Evolutionary conservation across 2,329 filamentous ascomycete genomes (phyloP), one percentile per base, ranked within the genome.

Genomic region (Penicillium occitanis): DNA sequence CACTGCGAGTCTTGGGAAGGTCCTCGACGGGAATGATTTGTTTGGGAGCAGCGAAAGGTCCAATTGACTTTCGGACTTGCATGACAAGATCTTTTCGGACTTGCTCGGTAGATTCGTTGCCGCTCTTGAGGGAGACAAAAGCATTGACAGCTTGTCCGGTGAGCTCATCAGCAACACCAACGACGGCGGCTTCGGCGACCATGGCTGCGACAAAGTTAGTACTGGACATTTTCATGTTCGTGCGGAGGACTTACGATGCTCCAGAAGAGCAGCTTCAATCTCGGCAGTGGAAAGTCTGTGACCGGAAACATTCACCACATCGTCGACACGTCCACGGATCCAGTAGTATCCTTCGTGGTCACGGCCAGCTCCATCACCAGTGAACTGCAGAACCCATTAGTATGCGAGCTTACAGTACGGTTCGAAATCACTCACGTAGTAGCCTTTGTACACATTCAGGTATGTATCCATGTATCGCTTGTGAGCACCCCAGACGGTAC

Each of bases 291-390:
- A 98, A 69, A 99, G 86, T 78, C 95, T 90, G 81, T 99, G 95
- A 33, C 95, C 95, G 72, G 91, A 95, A 69, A 99, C 95, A 80
- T 99, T 99, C 79, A 99, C 94, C 51, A 99, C 95, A 74, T 99
- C 95, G 76, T 99, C 95, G 63, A 99, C 95, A 79, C 95, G 93
- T 70, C 95, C 95, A 69, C 95, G 92, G 78, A 99, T 99, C 95
- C 95, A 99, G 88, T 98, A 99, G 85, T 97, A 99, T 66, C 95
- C 95, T 74, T 99, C 95, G 80, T 97, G 91, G 78, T 99, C 95
- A 76, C 95, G 91, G 67, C 91, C 95, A 65, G 95, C 95, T 76
- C 95, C 95, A 76, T 99, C 95, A 67, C 82, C 82, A 61, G 81
- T 83, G 75, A 83, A 83, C 81, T 83, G 69, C 10, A 8, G n/a